Evolutionary conservation across 306 rosid species (phyloP), one percentile per base, ranked within the genome.

Genomic region (Casuarina glauca): DNA sequence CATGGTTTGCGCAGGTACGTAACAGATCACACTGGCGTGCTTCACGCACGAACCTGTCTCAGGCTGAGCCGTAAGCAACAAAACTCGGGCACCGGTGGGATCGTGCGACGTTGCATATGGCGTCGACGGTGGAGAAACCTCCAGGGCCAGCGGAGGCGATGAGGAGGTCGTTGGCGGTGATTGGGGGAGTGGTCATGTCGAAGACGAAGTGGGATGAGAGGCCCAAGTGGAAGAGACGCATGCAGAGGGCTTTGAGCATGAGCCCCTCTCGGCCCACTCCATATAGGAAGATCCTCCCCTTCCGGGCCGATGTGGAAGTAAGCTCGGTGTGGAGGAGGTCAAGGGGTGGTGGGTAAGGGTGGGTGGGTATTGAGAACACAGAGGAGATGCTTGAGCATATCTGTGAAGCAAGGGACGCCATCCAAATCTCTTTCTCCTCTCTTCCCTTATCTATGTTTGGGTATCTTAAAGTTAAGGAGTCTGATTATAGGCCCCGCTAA

Each of bases 181-280:
- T 84, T 1, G 97, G 97, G 0, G 99, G 97, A 8, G 93, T 88
- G 45, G 90, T 95, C 96, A 93, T 87, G 87, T 95, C 97, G 77
- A 90, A 90, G 64, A 93, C 96, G 54, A 86, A 66, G 84, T 95
- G 97, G 64, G 97, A 80, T 0, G 89, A 83, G 78, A 91, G 86
- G 79, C 96, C 96, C 49, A 93, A 81, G 80, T 95, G 97, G 74
- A 83, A 82, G 3, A 95, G 85, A 9, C 97, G 93, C 97, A 95
- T 95, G 79, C 97, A 90, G 12, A 95, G 81, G 63, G 90, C 97
- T 73, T 87, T 89, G 4, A 95, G 84, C 99, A 93, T 94, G 26
- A 94, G 86, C 81, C 97, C 97, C 76, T 94, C 97, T 4, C 97
- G 94, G 76, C 98, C 97, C 36, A 90, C 93, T 12, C 95, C 97